Percentiles rank a stretch among this genome's conserved stretches.
phyloP scores from a whole-genome alignment of 2,329 filamentous ascomycete genomes.

The Dactylellina parvicollis region DNA sequence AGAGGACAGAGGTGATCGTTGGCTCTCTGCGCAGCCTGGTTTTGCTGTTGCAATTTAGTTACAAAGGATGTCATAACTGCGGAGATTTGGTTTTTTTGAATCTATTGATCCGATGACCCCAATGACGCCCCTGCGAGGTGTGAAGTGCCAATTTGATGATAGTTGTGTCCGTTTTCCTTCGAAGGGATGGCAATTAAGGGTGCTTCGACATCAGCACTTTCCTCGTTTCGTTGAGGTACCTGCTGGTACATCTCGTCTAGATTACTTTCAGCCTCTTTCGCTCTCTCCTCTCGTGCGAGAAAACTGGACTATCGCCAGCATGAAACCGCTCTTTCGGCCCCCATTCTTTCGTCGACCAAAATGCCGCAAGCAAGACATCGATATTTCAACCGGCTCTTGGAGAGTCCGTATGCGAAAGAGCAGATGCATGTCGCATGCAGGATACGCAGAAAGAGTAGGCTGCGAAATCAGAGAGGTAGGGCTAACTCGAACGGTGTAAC shows the following conservation, averaged over 20 bases:
- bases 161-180: constrained; percentile 14
- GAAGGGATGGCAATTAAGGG: background rate
- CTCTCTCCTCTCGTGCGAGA: constrained; percentile 16
- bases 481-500: constrained; percentile 38
- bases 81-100: background rate
- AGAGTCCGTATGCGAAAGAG: background rate
- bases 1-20: background rate
- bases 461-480: background rate
- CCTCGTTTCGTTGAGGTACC: constrained; percentile 21
- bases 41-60: background rate
- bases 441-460: constrained; percentile 5
- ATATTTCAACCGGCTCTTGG: background rate
- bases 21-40: background rate
- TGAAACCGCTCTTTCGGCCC: constrained; percentile 16
- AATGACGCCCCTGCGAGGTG: background rate
- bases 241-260: constrained; percentile 10
- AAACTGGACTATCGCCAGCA: constrained; percentile 12
- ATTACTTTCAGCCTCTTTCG: background rate
- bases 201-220: constrained; percentile 18
- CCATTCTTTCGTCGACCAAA: constrained; percentile 12
- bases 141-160: constrained; percentile 13
- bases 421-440: constrained; percentile 12
- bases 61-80: background rate
- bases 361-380: constrained; percentile 42
- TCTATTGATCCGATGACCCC: background rate